A percentile compares a stretch with the other conserved stretches of the same genome.
phyloP scores from a whole-genome alignment of 768 basidiomycete genomes.

The Hydnomerulius pinastri region DNA sequence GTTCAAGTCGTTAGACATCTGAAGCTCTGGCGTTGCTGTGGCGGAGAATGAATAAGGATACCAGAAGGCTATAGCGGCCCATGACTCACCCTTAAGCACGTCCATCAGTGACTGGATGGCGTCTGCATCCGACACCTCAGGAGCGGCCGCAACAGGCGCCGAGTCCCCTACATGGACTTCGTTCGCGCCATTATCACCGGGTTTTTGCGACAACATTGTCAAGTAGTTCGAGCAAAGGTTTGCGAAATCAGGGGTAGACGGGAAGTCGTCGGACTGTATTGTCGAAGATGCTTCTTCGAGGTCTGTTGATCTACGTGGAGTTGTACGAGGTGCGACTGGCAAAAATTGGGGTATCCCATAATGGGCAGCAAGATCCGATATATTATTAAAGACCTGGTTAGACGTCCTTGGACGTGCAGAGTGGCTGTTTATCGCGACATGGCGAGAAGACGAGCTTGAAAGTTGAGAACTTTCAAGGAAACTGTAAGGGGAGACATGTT shows the following conservation, averaged over 20 bases:
- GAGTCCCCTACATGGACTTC: conserved; percentile 33
- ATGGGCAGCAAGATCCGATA: conserved; percentile 70
- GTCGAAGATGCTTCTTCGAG: conserved; percentile 35
- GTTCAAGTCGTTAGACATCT: conserved; percentile 36
- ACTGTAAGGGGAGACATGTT: conserved; percentile 38
- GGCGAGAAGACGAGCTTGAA: conserved; percentile 52
- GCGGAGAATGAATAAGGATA: background rate
- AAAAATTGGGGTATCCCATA: conserved; percentile 78
- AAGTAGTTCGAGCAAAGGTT: conserved; percentile 63
- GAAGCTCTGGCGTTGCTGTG: conserved; percentile 41
- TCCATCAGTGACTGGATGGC: conserved; percentile 41
- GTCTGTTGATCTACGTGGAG: conserved; percentile 43
- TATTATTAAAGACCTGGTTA: conserved; percentile 59
- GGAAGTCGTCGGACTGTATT: conserved; percentile 24
- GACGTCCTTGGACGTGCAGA: conserved; percentile 69
- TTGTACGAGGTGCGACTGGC: conserved; percentile 67
- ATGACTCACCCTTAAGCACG: conserved; percentile 38
- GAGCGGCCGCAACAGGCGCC: conserved; percentile 24
- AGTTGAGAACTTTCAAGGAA: conserved; percentile 53
- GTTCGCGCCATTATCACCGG: conserved; percentile 39
- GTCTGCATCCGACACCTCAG: conserved; percentile 25
- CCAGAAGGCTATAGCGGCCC: background rate
- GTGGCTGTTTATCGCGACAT: conserved; percentile 60
- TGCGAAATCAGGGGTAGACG: conserved; percentile 38
- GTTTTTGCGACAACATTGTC: conserved; percentile 62